These are phyloP conservation scores for Pinguiococcus pyrenoidosus DNA, from an alignment of 108 stramenopile species.

Conservation along the genomic window DNA sequence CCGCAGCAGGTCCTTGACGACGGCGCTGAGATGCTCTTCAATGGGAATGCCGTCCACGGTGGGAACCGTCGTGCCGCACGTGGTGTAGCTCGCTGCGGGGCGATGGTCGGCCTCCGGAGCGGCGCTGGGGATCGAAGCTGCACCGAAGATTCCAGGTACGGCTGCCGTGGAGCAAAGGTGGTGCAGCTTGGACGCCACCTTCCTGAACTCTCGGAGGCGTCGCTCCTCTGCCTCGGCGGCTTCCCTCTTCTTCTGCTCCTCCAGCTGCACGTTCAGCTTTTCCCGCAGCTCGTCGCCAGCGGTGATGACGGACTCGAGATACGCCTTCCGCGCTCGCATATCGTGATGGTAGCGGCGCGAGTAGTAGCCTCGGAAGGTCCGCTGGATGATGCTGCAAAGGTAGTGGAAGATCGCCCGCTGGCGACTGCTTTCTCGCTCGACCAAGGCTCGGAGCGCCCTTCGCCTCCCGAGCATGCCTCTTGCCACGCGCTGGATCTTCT, in stretches of 20 bases:
- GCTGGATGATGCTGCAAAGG: slow-evolving; percentile 25
- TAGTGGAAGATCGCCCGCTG: slow-evolving; percentile 31
- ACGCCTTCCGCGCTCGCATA: slow-evolving; percentile 19
- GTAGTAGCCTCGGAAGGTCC: slow-evolving; percentile 31
- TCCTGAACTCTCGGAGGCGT: slow-evolving; percentile 16
- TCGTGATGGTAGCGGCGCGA: slow-evolving; percentile 36
- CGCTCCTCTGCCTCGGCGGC: not conserved
- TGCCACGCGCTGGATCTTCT: too few relatives aligned
- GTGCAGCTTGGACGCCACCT: slow-evolving; percentile 35
- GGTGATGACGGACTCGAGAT: slow-evolving; percentile 26
- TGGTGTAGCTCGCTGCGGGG: too few relatives aligned
- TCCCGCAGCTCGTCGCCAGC: slow-evolving; percentile 21
- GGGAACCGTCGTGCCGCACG: too few relatives aligned
- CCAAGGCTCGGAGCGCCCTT: too few relatives aligned
- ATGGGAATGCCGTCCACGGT: slow-evolving; percentile 34
- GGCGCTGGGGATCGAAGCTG: slow-evolving; percentile 15
- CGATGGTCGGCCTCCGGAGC: not conserved
- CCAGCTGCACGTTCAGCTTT: slow-evolving; percentile 15
- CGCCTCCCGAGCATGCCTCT: too few relatives aligned
- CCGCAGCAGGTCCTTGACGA: slow-evolving; percentile 29
- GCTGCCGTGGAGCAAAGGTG: slow-evolving; percentile 38
- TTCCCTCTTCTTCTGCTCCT: slow-evolving; percentile 15
- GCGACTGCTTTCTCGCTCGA: too few relatives aligned
- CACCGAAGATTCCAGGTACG: slow-evolving; percentile 34
- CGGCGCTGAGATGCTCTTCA: slow-evolving; percentile 30